Evolutionary conservation across 73 alveolate genomes (phyloP).

Genomic region (Tetrahymena elliotti): DNA sequence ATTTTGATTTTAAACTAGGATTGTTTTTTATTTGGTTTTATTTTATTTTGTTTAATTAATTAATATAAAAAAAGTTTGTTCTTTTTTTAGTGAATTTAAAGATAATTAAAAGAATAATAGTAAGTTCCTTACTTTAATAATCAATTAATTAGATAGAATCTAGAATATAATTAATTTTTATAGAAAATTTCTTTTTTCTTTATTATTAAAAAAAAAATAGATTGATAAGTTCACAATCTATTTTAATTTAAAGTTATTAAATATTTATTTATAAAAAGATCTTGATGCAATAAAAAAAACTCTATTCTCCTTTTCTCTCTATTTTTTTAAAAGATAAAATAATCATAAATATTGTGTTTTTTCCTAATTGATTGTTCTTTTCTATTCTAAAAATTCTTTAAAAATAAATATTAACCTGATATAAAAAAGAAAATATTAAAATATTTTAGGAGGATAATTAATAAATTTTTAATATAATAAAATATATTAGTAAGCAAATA

Average conservation of each 20-base stretch:
- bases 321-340: too few species aligned
- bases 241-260: neutral
- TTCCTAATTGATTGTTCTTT: neutral
- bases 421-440: too few species aligned
- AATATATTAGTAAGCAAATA: too few species aligned
- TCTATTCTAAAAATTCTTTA: neutral
- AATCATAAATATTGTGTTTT: too few species aligned
- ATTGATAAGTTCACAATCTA: neutral
- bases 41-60: neutral
- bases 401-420: too few species aligned
- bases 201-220: neutral
- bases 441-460: too few species aligned
- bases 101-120: neutral
- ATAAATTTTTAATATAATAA: too few species aligned
- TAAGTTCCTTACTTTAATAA: neutral
- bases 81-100: neutral
- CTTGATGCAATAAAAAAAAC: too few species aligned
- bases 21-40: neutral
- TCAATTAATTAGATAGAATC: neutral
- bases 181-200: neutral
- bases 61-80: neutral
- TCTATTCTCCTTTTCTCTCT: too few species aligned
- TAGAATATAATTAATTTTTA: neutral
- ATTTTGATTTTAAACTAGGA: neutral
- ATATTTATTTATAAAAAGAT: too few species aligned